Base-by-base conservation (phyloP, 768 basidiomycete species). In the Termitomyces sp. region DNA sequence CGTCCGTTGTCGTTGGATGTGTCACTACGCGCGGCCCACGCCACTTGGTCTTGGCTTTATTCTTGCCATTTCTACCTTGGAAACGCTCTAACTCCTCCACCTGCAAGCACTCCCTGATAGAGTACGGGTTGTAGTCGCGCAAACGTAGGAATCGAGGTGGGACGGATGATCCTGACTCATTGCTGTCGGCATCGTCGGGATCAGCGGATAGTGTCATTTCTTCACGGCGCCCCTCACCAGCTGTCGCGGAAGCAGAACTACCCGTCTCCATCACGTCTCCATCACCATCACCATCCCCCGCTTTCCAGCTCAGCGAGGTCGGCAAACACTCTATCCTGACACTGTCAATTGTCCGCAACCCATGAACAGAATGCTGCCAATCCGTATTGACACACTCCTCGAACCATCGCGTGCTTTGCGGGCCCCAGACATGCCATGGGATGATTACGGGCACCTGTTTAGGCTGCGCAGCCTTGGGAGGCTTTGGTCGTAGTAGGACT, bases 311-410 rank as follows among this genome's bases (percentile, higher is more conserved):
- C 8, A 22, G 4, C 26, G n/a, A 33, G 2, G 50, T 36, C 6
- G 33, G 43, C 12, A 45, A 37, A 33, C 18, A 47, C 34, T 40
- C 32, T 59, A 43, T 54, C 26, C 26, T 58, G 36, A 81, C 68
- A 60, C 75, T 78, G 59, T 82, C 83, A 9, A 79, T 75, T 6
- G 82, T 79, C 24, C 81, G 71, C 56, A 79, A 68, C 6, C 82
- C 83, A 62, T 80, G 80, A 30, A 82, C 72, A 20, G 81, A 79
- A 61, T 82, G 79, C 65, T 83, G 80, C 82, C 81, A 82, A 63
- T 84, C 80, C 5, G 79, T 80, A 64, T 73, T 78, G 43, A 79
- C 64, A 48, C 70, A 70, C 62, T 82, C 80, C 54, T 74, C 72
- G 61, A 83, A 83, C 82, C 83, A 83, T 12, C 82, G 77, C 9